phyloP scores from a whole-genome alignment of 768 basidiomycete genomes.

The Coprinellus micaceus region DNA sequence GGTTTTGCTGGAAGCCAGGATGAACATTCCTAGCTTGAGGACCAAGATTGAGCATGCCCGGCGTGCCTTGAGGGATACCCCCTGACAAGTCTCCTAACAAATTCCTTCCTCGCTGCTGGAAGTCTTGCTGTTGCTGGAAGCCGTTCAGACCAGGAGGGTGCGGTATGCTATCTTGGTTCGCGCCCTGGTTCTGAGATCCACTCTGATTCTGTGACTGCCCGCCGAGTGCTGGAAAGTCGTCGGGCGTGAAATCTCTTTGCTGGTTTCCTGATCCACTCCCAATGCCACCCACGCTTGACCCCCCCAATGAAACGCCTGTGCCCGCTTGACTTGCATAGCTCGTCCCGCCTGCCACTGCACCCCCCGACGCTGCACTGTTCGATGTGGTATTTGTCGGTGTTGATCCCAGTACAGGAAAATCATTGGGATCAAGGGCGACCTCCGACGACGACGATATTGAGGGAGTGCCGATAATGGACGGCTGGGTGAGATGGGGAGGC shows the following conservation, averaged over 20 bases:
- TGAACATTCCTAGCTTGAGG: constrained; percentile 44
- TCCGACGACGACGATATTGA: constrained; percentile 67
- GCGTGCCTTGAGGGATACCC: constrained; percentile 43
- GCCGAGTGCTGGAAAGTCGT: constrained; percentile 87
- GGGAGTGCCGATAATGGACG: constrained; percentile 49
- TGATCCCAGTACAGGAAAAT: constrained; percentile 83
- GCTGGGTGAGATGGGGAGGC: constrained; percentile 55
- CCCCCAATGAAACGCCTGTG: constrained; percentile 50
- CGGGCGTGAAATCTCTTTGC: constrained; percentile 73
- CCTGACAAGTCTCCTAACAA: constrained; percentile 50
- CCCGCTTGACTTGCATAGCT: constrained; percentile 86
- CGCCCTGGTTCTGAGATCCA: constrained; percentile 28
- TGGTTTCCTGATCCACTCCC: constrained; percentile 36
- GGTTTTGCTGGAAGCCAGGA: constrained; percentile 54
- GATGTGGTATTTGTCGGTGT: constrained; percentile 43
- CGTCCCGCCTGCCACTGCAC: constrained; percentile 40
- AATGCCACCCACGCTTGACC: constrained; percentile 31
- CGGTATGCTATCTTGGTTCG: constrained; percentile 37
- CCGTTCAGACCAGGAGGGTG: constrained; percentile 82
- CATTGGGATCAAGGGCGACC: constrained; percentile 79
- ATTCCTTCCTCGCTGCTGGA: constrained; percentile 55
- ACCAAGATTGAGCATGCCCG: constrained; percentile 63
- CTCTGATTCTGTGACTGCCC: constrained; percentile 50
- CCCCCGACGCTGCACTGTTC: constrained; percentile 36
- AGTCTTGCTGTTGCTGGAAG: constrained; percentile 38